Evolutionary conservation across 306 rosid genomes (phyloP), one percentile per base, ranked within the genome.

Genomic region (Fragaria iinumae): DNA sequence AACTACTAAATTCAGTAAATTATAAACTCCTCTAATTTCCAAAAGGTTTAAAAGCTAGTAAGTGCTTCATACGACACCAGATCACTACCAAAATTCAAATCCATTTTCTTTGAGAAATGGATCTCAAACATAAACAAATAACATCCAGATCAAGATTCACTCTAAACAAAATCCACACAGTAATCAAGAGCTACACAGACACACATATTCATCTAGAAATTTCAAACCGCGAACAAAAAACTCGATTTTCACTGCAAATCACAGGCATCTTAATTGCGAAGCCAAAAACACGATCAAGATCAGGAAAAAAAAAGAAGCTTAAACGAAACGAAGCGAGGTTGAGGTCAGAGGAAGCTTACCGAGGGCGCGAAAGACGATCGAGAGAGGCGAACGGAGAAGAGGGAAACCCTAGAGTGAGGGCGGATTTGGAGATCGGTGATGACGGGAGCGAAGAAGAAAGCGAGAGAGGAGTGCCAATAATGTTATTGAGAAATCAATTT

Each of bases 291-390:
- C 5, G 27, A 34, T 32, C 1, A 67, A 9, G 39, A 74, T 60
- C 3, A 23, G 8, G 11, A 73, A 13, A 44, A 43, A 43, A 48
- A 21, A 14, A 25, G 25, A 59, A 1, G 64, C 36, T 20, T 11
- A 17, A 68, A 13, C 18, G 43, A 44, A 8, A 77, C 1, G 62
- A 44, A 57, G 10, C 44, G 20, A 55, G 13, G 45, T 1, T 47
- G 52, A 45, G 45, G 45, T 80, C 50, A 44, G 57, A 16, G 72
- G 76, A 45, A 80, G 82, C 91, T 71, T 73, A 88, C 91, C 86
- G 74, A 43, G 67, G 67, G 69, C 38, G 78, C 53, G 53, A 48
- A 16, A 80, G 55, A 66, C 4, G 36, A 32, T 32, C 36, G 36
- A 32, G 36, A 55, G 57, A 60, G 21, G 67, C 36, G 4, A 25